Percentiles rank a stretch among this genome's conserved stretches.
These are phyloP conservation scores for Colletotrichum lentis DNA, from an alignment of 2,329 filamentous ascomycete species.

Conservation along the genomic window DNA sequence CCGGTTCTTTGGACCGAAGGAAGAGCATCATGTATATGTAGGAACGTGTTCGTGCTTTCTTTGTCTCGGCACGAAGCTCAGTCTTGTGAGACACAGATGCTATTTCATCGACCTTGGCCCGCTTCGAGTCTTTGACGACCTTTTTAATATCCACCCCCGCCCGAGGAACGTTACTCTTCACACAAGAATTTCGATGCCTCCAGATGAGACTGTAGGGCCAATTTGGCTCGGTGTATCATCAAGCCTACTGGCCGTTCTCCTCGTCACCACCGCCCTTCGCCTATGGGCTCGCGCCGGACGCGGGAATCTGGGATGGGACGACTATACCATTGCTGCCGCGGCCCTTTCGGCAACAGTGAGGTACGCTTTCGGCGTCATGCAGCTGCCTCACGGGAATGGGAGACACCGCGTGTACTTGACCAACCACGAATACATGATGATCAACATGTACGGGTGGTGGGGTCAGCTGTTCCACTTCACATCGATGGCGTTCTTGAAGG, in stretches of 20 bases:
- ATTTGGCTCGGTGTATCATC: constrained; percentile 46
- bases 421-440: constrained; percentile 44
- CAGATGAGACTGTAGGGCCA: constrained; percentile 46
- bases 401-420: constrained; percentile 49
- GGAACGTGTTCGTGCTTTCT: too few relatives aligned
- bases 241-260: constrained; percentile 44
- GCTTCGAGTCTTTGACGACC: not conserved
- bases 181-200: constrained; percentile 43
- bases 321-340: constrained; percentile 47
- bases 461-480: constrained; percentile 52
- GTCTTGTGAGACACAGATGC: too few relatives aligned
- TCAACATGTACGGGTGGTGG: constrained; percentile 51
- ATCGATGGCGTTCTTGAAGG: constrained; percentile 51
- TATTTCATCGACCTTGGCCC: not conserved
- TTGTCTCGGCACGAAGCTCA: too few relatives aligned
- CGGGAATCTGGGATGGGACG: constrained; percentile 48
- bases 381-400: constrained; percentile 49
- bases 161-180: not conserved
- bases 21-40: too few relatives aligned
- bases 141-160: not conserved
- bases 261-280: constrained; percentile 46
- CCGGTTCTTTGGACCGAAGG: too few relatives aligned
- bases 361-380: constrained; percentile 46
- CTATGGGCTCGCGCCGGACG: constrained; percentile 44
- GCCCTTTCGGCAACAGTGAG: constrained; percentile 44